Conservation (phyloP, 1,284 basidiomycete species). For the Limonomyces culmigenus region DNA sequence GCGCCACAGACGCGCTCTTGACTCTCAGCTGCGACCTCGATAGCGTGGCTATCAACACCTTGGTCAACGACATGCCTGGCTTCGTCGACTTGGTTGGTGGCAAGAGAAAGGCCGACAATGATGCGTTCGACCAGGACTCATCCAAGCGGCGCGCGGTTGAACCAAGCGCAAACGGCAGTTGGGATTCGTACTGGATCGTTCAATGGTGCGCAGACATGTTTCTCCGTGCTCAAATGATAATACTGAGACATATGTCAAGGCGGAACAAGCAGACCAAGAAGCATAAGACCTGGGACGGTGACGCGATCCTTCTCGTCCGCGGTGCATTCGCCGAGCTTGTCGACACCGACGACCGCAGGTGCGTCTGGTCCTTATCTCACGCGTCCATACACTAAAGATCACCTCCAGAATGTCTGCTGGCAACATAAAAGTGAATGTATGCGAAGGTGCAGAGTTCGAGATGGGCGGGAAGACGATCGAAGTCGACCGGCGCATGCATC, state of each 20-base stretch:
- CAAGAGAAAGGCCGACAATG: too few species aligned
- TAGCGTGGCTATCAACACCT: too few species aligned
- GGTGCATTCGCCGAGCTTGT: slow-evolving; percentile 33
- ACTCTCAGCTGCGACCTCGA: too few species aligned
- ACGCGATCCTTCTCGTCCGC: slow-evolving; percentile 45
- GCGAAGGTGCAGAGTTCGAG: slow-evolving; percentile 35
- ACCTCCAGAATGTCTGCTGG: slow-evolving; percentile 11
- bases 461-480: slow-evolving; percentile 58
- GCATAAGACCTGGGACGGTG: slow-evolving; percentile 88
- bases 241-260: slow-evolving; percentile 21
- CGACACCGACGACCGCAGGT: slow-evolving; percentile 35
- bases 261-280: slow-evolving; percentile 68
- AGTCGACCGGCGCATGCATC: slow-evolving; percentile 40
- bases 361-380: neutral
- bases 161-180: slow-evolving; percentile 9
- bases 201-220: slow-evolving; percentile 32
- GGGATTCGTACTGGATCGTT: slow-evolving; percentile 50
- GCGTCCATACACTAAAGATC: slow-evolving; percentile 1
- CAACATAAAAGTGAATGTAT: slow-evolving; percentile 14
- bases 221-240: neutral
- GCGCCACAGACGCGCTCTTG: too few species aligned
- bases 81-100: too few species aligned
- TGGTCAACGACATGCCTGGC: too few species aligned
- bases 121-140: too few species aligned
- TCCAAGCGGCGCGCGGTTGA: too few species aligned